Evolutionary conservation across 331 rosid species (phyloP).

Genomic region (Ulmus americana): DNA sequence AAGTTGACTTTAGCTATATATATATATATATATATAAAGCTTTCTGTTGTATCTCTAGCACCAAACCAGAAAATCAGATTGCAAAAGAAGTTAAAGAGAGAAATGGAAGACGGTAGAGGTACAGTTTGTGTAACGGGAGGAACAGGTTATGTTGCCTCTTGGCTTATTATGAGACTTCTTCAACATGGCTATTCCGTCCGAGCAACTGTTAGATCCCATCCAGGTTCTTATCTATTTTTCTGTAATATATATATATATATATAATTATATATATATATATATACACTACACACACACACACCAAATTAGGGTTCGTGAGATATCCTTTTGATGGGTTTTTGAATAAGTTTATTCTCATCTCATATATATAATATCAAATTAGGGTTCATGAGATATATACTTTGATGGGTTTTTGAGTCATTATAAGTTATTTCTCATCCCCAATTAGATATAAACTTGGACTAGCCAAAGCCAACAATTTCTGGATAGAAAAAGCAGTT

Average conservation of each 20-base stretch:
- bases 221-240: constrained; percentile 17
- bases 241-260: not conserved
- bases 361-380: not conserved
- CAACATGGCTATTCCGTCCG: constrained; percentile 35
- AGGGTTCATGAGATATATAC: no score
- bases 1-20: not conserved
- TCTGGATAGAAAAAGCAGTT: no score
- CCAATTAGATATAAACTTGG: no score
- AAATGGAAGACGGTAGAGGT: constrained; percentile 35
- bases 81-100: not conserved
- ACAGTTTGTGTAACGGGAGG: constrained; percentile 49
- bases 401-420: no score
- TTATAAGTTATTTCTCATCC: no score
- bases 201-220: constrained; percentile 33
- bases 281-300: not conserved
- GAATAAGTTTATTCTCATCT: not conserved
- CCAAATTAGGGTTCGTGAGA: no score
- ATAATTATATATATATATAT: not conserved
- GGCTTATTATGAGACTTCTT: constrained; percentile 47
- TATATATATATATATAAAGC: not conserved
- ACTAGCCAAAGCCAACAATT: no score
- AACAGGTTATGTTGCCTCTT: constrained; percentile 44
- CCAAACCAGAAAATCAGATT: not conserved
- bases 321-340: not conserved
- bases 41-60: no score